Evolutionary conservation across 73 alveolate genomes (phyloP), one percentile per base, ranked within the genome.

Genomic region (Paraurostyla sp.): DNA sequence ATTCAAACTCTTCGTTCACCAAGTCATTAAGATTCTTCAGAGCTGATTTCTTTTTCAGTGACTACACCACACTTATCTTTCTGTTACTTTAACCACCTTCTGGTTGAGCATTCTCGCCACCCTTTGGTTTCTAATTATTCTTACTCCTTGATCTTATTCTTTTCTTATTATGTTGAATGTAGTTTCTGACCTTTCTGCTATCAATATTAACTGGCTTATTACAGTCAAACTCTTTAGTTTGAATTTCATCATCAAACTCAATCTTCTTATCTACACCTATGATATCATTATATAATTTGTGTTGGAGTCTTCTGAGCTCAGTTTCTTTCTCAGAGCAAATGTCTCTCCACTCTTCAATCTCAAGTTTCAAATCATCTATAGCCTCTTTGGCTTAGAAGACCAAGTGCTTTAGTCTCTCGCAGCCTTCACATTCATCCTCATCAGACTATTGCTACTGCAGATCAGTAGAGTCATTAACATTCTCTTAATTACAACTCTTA

Each of bases 271-370:
- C 85, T 3, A 15, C 20, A 23, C 84, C 76, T 33, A 56, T 51
- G 11, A 54, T 38, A 22, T 63, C 85, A 33, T 83, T 62, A 33
- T 63, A 83, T 29, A 45, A 18, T 40, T 48, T 60, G 27, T 62
- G 82, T 7, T 83, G 60, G 4, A 63, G 23, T 41, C 32, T 11
- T 32, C 82, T 62, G 16, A 57, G 18, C 29, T 82, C 82, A 30
- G 83, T 78, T 22, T 68, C 93, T 50, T 85, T 75, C 36, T 71
- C 80, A 1, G 87, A 58, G 54, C 88, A 85, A 13, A 71, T 32
- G 3, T 85, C 93, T 45, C 81, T 85, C 93, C 93, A 85, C 30
- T 85, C 93, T 30, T 85, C 93, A 0, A 85, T 71, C 51, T 85
- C 93, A 22, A 32, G 48, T 51, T 85, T 85, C 57, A 85, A 56